These are phyloP conservation scores for Hericium rajendrae DNA, from an alignment of 768 basidiomycete genomes.

Conservation along the genomic window DNA sequence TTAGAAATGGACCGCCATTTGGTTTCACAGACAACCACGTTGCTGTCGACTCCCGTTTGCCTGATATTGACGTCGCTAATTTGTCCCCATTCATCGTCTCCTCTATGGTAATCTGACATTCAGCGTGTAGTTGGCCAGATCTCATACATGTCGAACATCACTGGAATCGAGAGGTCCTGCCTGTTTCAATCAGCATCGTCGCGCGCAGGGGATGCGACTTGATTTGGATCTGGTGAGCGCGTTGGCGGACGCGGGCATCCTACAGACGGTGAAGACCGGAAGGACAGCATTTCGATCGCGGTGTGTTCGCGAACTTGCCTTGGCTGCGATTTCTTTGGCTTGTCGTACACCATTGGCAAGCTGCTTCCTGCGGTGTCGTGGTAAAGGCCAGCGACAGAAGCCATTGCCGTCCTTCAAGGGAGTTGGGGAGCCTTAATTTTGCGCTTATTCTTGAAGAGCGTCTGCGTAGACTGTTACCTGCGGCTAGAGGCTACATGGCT, in stretches of 20 bases:
- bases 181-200: not conserved
- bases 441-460: no score
- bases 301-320: no score
- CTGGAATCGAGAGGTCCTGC: not conserved
- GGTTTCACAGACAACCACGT: not conserved
- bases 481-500: no score
- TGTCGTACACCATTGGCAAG: no score
- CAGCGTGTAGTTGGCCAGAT: not conserved
- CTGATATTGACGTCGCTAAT: not conserved
- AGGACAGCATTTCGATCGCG: not conserved
- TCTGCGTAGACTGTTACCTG: no score
- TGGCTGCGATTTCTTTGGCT: no score
- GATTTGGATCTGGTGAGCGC: not conserved
- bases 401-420: no score
- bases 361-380: no score
- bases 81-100: not conserved
- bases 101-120: not conserved
- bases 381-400: no score
- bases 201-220: not conserved
- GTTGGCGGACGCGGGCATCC: not conserved
- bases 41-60: not conserved
- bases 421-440: no score
- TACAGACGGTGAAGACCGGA: not conserved
- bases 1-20: not conserved
- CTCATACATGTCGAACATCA: not conserved